Percentiles rank a stretch among this genome's conserved stretches.
phyloP scores from a whole-genome alignment of 257 asterid species.

The Fraxinus excelsior region DNA sequence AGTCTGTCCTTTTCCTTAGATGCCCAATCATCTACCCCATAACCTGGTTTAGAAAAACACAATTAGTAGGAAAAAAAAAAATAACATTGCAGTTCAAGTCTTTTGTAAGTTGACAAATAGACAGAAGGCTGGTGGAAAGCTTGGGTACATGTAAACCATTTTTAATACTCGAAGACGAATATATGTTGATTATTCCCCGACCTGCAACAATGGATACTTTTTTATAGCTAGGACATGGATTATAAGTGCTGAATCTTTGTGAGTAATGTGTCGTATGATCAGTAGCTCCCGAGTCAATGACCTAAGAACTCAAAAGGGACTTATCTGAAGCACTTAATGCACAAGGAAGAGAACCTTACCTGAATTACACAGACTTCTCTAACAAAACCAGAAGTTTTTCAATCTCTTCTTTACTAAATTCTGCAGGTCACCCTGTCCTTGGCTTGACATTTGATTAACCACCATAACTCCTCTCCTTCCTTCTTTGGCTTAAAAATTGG shows the following conservation, averaged over 20 bases:
- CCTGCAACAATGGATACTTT: neutral
- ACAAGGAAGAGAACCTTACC: neutral
- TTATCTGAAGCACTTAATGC: neutral
- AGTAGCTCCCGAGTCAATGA: neutral
- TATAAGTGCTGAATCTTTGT: neutral
- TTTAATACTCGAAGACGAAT: neutral
- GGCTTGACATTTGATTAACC: neutral
- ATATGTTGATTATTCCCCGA: neutral
- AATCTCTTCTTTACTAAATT: neutral
- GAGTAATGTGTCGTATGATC: neutral
- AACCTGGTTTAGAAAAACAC: neutral
- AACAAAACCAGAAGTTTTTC: neutral
- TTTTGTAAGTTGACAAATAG: neutral
- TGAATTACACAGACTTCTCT: neutral
- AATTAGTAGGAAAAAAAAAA: neutral
- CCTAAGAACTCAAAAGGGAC: neutral
- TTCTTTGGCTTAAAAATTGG: neutral
- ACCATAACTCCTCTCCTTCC: neutral
- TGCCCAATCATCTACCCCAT: neutral
- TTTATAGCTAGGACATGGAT: neutral
- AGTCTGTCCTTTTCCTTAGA: neutral
- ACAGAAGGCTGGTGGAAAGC: neutral
- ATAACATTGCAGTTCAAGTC: neutral
- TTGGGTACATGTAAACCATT: neutral
- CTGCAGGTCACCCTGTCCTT: neutral